phyloP scores from a whole-genome alignment of 371 early-diverging fungal genomes.

The Mucor indicus region DNA sequence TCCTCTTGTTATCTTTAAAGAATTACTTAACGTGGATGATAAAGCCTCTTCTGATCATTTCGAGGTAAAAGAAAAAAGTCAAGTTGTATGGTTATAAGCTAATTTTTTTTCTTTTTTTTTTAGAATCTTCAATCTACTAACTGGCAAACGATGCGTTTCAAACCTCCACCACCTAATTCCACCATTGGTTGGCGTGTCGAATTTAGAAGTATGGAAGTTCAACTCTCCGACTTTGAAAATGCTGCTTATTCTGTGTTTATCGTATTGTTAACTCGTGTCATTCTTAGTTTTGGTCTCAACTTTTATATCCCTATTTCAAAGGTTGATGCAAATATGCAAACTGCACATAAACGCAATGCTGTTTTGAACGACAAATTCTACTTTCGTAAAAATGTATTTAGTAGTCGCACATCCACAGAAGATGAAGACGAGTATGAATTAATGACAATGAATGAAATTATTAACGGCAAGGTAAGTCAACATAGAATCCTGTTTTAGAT shows the following conservation, averaged over 20 bases:
- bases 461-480: constrained; percentile 78
- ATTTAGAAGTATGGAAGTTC: constrained; percentile 98
- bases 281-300: constrained; percentile 88
- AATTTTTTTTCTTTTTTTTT: neutral
- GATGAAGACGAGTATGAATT: constrained; percentile 66
- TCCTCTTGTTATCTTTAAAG: constrained; percentile 94
- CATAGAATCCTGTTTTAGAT: neutral
- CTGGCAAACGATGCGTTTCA: constrained; percentile 99
- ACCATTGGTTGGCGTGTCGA: constrained; percentile 98
- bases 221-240: constrained; percentile 97
- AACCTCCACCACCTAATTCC: constrained; percentile 89
- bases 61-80: constrained; percentile 59
- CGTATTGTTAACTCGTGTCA: constrained; percentile 87
- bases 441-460: constrained; percentile 92
- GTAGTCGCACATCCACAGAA: neutral
- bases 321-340: constrained; percentile 94
- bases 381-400: constrained; percentile 83
- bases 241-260: constrained; percentile 96
- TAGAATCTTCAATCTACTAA: constrained; percentile 98
- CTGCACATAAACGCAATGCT: constrained; percentile 87
- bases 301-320: constrained; percentile 96
- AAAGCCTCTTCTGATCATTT: constrained; percentile 87
- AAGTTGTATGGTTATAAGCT: neutral
- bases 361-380: constrained; percentile 81
- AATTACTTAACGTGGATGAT: constrained; percentile 87